phyloP scores from a whole-genome alignment of 1,139 yeast species.

The Suhomyces chickasaworum region DNA sequence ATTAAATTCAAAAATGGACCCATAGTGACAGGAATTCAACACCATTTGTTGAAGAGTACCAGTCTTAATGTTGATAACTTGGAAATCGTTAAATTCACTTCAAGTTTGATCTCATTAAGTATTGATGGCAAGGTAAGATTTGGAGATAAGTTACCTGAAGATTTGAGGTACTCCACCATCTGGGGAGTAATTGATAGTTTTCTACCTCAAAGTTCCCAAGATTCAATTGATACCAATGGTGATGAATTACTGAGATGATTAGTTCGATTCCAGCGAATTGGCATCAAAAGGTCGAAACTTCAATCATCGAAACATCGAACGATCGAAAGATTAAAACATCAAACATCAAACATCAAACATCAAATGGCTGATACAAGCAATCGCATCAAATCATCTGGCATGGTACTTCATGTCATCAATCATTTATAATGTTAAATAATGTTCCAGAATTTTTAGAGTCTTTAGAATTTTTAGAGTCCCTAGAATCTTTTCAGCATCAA shows the following conservation, averaged over 20 bases:
- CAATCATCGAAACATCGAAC: no score
- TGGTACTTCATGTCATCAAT: no score
- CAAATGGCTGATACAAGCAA: no score
- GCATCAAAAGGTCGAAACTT: no score
- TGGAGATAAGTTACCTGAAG: slow-evolving; percentile 14
- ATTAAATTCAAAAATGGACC: slow-evolving; percentile 12
- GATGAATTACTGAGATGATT: not conserved
- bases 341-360: no score
- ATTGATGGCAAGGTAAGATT: slow-evolving; percentile 26
- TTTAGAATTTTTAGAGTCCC: no score
- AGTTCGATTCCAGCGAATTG: no score
- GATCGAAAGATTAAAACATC: no score
- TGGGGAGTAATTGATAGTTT: slow-evolving; percentile 17
- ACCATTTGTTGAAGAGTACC: slow-evolving; percentile 23
- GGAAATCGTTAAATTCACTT: slow-evolving; percentile 23
- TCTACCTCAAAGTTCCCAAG: not conserved
- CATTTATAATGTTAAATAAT: no score
- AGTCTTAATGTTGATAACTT: slow-evolving; percentile 26
- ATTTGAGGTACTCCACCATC: slow-evolving; percentile 10
- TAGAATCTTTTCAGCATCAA: no score
- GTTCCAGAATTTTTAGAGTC: no score
- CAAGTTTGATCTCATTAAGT: slow-evolving; percentile 24
- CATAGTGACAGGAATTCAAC: slow-evolving; percentile 15
- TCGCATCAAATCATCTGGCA: no score
- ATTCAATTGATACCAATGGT: not conserved